Conservation (phyloP, 768 basidiomycete species). For the Crassisporium funariophilum region DNA sequence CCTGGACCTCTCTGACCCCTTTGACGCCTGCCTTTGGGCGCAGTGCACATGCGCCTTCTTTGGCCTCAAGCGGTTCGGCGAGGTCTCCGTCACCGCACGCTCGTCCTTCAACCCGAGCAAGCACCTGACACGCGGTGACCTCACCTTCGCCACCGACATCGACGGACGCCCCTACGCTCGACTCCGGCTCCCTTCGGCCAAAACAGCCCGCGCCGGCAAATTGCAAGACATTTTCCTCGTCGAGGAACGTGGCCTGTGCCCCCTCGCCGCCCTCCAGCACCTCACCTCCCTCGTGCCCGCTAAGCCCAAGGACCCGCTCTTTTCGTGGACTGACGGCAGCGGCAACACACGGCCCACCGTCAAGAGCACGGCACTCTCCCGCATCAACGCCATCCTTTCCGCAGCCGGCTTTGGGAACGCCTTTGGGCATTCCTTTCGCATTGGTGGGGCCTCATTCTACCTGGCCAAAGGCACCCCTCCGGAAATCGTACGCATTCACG, state of each 20-base stretch:
- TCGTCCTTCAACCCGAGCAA: constrained; percentile 16
- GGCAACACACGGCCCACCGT: constrained; percentile 33
- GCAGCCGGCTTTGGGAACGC: constrained; percentile 29
- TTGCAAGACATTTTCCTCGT: neutral
- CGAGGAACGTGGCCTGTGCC: neutral
- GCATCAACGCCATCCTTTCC: constrained; percentile 32
- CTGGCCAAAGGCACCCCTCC: too few relatives aligned
- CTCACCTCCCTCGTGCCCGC: constrained; percentile 29
- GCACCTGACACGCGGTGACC: constrained; percentile 28
- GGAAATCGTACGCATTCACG: constrained; percentile 34
- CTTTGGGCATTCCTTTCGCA: constrained; percentile 46
- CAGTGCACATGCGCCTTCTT: constrained; percentile 38
- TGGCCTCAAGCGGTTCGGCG: constrained; percentile 41
- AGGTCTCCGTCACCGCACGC: constrained; percentile 30
- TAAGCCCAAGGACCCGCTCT: constrained; percentile 28
- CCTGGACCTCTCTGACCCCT: constrained; percentile 29
- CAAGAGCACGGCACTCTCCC: constrained; percentile 21
- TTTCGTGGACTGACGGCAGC: constrained; percentile 34
- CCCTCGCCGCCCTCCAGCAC: constrained; percentile 29
- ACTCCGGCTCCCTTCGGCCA: constrained; percentile 34
- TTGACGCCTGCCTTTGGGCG: constrained; percentile 44
- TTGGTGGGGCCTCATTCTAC: constrained; percentile 45
- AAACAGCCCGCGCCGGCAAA: constrained; percentile 17
- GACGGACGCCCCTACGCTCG: constrained; percentile 28
- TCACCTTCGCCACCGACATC: constrained; percentile 21